Evolutionary conservation across 352 stramenopile genomes (phyloP).

Genomic region (Thraustotheca clavata): DNA sequence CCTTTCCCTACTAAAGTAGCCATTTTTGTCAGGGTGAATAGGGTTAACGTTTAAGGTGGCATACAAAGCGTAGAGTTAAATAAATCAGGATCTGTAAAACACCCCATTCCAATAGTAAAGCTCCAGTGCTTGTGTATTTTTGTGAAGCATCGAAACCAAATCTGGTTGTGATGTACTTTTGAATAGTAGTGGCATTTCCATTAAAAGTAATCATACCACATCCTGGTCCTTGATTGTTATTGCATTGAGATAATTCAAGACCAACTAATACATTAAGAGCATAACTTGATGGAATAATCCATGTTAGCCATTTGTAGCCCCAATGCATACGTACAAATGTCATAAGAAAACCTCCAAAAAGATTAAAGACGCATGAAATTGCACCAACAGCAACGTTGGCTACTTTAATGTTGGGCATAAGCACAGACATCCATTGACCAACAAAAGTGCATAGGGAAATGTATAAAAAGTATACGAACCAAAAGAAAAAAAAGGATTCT

Average conservation of each 20-base stretch:
- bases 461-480: conserved; percentile 49
- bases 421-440: conserved; percentile 63
- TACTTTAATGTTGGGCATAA: conserved; percentile 69
- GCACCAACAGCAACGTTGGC: conserved; percentile 65
- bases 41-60: conserved; percentile 61
- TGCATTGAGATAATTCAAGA: not conserved
- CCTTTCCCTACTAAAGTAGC: no score
- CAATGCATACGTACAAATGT: conserved; percentile 39
- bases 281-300: conserved; percentile 54
- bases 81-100: conserved; percentile 46
- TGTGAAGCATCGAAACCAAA: conserved; percentile 18
- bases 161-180: conserved; percentile 10
- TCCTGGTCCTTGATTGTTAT: not conserved
- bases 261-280: conserved; percentile 27
- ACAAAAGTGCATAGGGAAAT: conserved; percentile 54
- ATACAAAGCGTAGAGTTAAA: conserved; percentile 58
- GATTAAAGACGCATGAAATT: conserved; percentile 55
- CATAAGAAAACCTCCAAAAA: conserved; percentile 48
- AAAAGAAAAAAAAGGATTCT: conserved; percentile 41
- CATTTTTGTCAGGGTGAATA: no score
- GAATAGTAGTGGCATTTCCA: not conserved
- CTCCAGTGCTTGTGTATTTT: conserved; percentile 11
- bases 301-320: conserved; percentile 63
- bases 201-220: not conserved
- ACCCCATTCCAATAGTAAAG: conserved; percentile 32